A percentile compares a stretch with the other conserved stretches of the same genome.
These are phyloP conservation scores for Falciphora oryzae DNA, from an alignment of 2,329 filamentous ascomycete genomes.

Conservation along the genomic window DNA sequence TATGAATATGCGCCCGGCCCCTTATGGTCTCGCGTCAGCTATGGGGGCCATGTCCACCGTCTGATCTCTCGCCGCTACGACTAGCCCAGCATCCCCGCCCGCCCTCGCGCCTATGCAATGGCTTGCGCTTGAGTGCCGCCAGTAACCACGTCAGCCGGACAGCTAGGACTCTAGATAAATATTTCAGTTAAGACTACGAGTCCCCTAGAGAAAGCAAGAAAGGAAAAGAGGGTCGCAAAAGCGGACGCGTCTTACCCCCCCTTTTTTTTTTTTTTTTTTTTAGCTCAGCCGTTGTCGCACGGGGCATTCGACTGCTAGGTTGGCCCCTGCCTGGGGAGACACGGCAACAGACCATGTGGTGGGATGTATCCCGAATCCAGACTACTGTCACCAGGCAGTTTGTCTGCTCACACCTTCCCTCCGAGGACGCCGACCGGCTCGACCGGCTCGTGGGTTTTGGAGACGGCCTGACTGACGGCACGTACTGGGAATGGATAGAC, in stretches of 20 bases:
- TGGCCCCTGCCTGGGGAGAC: no score
- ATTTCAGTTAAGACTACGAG: no score
- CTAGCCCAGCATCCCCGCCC: background rate
- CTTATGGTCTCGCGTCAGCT: background rate
- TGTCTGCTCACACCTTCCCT: slow-evolving; percentile 57
- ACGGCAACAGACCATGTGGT: slow-evolving; percentile 44
- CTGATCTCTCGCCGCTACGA: background rate
- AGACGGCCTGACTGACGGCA: slow-evolving; percentile 62
- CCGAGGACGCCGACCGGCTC: slow-evolving; percentile 57
- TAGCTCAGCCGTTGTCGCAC: background rate
- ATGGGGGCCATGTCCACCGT: background rate
- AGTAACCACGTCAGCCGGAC: no score
- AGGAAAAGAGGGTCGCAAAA: background rate
- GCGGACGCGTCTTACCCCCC: no score
- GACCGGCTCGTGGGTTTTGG: slow-evolving; percentile 61
- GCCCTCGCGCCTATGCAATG: background rate
- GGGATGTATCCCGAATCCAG: slow-evolving; percentile 65
- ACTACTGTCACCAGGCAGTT: slow-evolving; percentile 63
- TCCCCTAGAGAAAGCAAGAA: background rate
- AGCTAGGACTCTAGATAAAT: background rate
- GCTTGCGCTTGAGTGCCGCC: background rate
- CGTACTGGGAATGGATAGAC: slow-evolving; percentile 74
- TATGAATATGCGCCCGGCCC: background rate
- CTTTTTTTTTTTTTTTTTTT: no score
- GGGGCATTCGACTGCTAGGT: no score